Percentiles rank a stretch among this genome's conserved stretches.
Conservation (phyloP, 371 early-diverging fungal genomes). For the Vavraia culicis region DNA sequence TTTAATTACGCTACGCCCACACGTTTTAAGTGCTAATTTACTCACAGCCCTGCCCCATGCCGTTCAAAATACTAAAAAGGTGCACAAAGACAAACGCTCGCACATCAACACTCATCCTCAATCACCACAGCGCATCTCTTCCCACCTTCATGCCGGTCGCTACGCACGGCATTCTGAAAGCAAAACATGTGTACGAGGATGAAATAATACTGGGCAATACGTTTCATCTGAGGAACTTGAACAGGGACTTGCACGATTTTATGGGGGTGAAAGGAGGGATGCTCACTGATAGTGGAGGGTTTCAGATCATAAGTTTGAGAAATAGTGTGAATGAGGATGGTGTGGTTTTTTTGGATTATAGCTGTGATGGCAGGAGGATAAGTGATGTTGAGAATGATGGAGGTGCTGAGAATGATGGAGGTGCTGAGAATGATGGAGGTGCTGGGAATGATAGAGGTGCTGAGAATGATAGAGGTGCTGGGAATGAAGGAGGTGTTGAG, state of each 20-base stretch:
- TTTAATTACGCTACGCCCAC: background rate
- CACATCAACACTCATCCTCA: slow-evolving; percentile 54
- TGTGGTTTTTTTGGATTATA: slow-evolving; percentile 61
- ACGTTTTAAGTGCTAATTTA: background rate
- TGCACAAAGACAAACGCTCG: slow-evolving; percentile 73
- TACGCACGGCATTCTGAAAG: slow-evolving; percentile 78
- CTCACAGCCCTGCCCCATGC: too few species aligned
- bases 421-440: slow-evolving; percentile 7
- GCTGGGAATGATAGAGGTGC: background rate
- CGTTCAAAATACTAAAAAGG: background rate
- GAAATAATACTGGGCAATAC: slow-evolving; percentile 74
- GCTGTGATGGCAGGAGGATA: slow-evolving; percentile 35
- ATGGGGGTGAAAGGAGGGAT: slow-evolving; percentile 63
- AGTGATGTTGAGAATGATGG: background rate
- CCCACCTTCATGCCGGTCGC: slow-evolving; percentile 91
- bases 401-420: background rate
- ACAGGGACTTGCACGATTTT: slow-evolving; percentile 63
- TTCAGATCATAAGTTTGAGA: slow-evolving; percentile 74
- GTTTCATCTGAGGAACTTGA: slow-evolving; percentile 43
- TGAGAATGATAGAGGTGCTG: background rate
- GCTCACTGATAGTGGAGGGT: slow-evolving; percentile 73
- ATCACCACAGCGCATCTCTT: slow-evolving; percentile 58
- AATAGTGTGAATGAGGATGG: slow-evolving; percentile 71
- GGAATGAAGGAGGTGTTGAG: too few species aligned
- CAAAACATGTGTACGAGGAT: slow-evolving; percentile 58